Evolutionary conservation across 768 basidiomycete genomes (phyloP).

Genomic region (Psilocybe subaeruginosa): DNA sequence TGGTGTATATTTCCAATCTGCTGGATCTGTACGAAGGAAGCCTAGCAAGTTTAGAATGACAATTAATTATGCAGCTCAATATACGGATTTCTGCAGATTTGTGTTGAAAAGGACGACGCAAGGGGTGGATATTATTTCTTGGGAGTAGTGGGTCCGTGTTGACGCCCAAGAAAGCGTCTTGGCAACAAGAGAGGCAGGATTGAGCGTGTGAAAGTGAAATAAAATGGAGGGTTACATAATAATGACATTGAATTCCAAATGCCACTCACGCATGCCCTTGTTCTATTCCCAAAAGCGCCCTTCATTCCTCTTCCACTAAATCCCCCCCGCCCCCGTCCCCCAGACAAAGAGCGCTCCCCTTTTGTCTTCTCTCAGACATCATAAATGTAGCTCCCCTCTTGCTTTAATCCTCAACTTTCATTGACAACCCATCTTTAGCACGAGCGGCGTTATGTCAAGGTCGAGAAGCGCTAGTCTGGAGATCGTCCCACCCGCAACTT

Average conservation of each 20-base stretch:
- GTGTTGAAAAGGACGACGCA: too few relatives aligned
- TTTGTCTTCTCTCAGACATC: neutral
- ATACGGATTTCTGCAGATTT: too few relatives aligned
- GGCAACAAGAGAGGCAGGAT: neutral
- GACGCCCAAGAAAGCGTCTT: conserved; percentile 11
- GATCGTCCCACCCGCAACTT: conserved; percentile 34
- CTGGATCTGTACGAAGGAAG: neutral
- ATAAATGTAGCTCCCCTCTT: neutral
- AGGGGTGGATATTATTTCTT: neutral
- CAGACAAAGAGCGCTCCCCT: conserved; percentile 12
- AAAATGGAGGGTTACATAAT: conserved; percentile 16
- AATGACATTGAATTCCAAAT: neutral
- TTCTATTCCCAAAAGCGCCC: conserved; percentile 15
- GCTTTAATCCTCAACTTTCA: neutral
- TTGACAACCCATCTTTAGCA: neutral
- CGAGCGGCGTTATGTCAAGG: conserved; percentile 31
- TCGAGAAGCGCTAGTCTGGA: conserved; percentile 38
- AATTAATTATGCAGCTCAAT: too few relatives aligned
- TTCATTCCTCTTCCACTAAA: conserved; percentile 2
- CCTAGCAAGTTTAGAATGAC: neutral
- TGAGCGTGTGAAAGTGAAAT: neutral
- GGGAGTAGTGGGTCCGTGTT: conserved; percentile 15
- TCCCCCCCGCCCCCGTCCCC: conserved; percentile 10
- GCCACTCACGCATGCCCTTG: conserved; percentile 11
- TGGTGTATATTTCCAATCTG: neutral